These are phyloP conservation scores for Arxiozyma telluris DNA, from an alignment of 1,139 yeast genomes.

Conservation along the genomic window DNA sequence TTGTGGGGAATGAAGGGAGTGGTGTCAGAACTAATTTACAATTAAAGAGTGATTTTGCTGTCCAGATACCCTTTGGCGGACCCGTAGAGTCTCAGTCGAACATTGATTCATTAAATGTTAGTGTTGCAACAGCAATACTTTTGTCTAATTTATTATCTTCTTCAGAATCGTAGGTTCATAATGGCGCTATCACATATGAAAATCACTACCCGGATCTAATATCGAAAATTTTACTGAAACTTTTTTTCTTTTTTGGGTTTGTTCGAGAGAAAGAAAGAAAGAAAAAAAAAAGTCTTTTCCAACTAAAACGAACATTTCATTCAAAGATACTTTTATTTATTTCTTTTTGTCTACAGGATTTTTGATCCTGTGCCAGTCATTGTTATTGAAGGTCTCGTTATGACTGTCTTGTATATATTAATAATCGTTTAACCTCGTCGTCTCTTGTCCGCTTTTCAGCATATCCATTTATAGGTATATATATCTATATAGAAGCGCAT, in stretches of 20 bases:
- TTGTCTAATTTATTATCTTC: constrained; percentile 8
- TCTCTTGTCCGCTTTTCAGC: neutral
- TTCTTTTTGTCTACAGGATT: neutral
- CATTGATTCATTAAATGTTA: constrained; percentile 79
- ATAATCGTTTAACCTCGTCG: too few species aligned
- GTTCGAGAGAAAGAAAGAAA: neutral
- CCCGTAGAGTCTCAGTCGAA: constrained; percentile 28
- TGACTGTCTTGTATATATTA: neutral
- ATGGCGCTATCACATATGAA: neutral
- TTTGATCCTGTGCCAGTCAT: neutral
- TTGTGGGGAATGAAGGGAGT: constrained; percentile 77
- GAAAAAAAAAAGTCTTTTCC: neutral
- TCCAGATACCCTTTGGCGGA: constrained; percentile 36
- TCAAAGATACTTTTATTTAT: too few species aligned
- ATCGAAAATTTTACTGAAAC: neutral
- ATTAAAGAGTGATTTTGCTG: constrained; percentile 56
- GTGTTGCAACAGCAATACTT: constrained; percentile 76
- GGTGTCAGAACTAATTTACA: constrained; percentile 67
- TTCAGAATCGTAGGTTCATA: neutral
- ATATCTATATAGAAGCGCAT: too few species aligned
- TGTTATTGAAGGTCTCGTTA: neutral
- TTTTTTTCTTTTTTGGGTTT: too few species aligned
- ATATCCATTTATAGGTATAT: neutral
- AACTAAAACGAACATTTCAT: too few species aligned
- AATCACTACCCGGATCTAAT: neutral